Conservation (phyloP, 2,329 filamentous ascomycete genomes). For the Fusarium buharicum region DNA sequence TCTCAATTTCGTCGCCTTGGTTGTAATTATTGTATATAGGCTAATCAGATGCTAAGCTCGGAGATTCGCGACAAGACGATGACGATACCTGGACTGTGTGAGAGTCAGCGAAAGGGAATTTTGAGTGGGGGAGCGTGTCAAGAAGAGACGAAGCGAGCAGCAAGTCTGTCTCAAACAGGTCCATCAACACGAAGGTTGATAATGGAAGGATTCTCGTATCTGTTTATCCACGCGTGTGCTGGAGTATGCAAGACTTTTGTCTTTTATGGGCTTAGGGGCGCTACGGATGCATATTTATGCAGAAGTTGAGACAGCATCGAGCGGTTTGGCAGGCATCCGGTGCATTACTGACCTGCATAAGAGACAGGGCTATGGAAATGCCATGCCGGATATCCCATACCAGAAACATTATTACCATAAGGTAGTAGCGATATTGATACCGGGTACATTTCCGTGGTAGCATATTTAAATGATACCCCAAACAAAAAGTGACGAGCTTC, state of each 20-base stretch:
- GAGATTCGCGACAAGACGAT: constrained; percentile 14
- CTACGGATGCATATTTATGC: neutral
- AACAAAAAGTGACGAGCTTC: constrained; percentile 23
- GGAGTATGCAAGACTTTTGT: neutral
- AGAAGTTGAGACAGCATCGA: neutral
- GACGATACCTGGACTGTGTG: constrained; percentile 6
- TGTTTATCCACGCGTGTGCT: neutral
- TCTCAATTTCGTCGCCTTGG: constrained; percentile 15
- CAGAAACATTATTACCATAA: neutral
- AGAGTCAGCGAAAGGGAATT: constrained; percentile 16
- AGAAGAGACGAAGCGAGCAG: constrained; percentile 21
- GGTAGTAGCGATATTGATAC: constrained; percentile 1
- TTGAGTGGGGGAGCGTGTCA: constrained; percentile 33
- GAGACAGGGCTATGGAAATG: constrained; percentile 6
- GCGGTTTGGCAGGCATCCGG: constrained; percentile 20
- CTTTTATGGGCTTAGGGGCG: constrained; percentile 2
- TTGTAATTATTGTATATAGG: neutral
- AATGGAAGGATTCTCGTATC: constrained; percentile 15
- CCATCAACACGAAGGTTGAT: constrained; percentile 12
- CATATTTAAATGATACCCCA: neutral
- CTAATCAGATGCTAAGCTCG: constrained; percentile 4
- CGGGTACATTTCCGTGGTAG: neutral
- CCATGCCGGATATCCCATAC: neutral
- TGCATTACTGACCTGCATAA: constrained; percentile 27
- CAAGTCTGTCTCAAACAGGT: constrained; percentile 9